phyloP scores from a whole-genome alignment of 192 early-diverging fungal genomes.

The Gaertneriomyces sp. region DNA sequence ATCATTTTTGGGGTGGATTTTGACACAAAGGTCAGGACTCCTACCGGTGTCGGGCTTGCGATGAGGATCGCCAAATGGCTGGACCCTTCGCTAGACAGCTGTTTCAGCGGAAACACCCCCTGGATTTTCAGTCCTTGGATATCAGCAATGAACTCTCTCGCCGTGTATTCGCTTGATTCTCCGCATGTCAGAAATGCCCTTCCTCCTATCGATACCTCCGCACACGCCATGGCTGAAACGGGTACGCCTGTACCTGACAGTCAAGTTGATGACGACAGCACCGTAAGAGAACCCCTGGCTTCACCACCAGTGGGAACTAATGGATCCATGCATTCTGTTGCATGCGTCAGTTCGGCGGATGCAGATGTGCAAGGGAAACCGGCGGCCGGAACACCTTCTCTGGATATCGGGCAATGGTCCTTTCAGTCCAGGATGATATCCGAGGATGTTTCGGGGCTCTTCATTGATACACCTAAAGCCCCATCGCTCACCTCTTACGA shows the following conservation, averaged over 20 bases:
- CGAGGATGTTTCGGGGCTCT: constrained; percentile 29
- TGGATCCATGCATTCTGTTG: too few species aligned
- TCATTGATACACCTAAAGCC: constrained; percentile 11
- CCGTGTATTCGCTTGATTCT: constrained; percentile 19
- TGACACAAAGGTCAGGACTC: constrained; percentile 24
- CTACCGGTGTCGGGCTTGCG: constrained; percentile 26
- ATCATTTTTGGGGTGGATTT: constrained; percentile 39
- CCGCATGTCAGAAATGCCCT: constrained; percentile 14
- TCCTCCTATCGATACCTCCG: background rate
- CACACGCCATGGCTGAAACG: constrained; percentile 6
- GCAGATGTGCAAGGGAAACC: background rate
- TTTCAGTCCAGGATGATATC: constrained; percentile 30
- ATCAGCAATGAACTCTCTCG: constrained; percentile 41
- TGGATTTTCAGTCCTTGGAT: constrained; percentile 37
- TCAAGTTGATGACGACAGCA: background rate
- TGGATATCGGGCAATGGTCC: constrained; percentile 29
- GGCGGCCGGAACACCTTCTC: constrained; percentile 4
- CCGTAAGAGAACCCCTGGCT: too few species aligned
- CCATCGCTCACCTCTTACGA: constrained; percentile 30
- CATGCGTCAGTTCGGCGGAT: background rate
- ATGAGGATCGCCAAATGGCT: constrained; percentile 49
- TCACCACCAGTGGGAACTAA: too few species aligned
- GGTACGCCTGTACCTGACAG: background rate
- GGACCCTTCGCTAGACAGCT: constrained; percentile 37
- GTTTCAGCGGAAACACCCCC: constrained; percentile 24